Evolutionary conservation across 257 asterid genomes (phyloP).

Genomic region (Plantago major): DNA sequence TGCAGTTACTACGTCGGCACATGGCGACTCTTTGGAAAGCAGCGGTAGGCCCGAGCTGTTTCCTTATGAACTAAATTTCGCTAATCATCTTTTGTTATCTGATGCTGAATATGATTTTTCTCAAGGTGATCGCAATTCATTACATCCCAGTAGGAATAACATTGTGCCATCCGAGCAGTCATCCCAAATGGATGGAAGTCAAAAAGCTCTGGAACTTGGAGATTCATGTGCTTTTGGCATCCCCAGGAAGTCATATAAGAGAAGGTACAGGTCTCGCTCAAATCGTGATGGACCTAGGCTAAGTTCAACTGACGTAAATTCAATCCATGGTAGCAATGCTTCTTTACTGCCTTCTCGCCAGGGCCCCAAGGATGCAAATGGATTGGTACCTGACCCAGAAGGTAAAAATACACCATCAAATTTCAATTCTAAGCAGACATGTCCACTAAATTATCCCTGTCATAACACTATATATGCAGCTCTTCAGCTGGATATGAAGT

Average conservation of each 20-base stretch:
- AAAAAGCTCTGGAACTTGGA: constrained; percentile 45
- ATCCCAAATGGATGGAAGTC: constrained; percentile 38
- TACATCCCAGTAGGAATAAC: constrained; percentile 47
- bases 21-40: constrained; percentile 95
- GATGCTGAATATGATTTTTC: constrained; percentile 58
- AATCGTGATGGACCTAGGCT: constrained; percentile 67
- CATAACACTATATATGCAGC: constrained; percentile 29
- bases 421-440: constrained; percentile 34
- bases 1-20: constrained; percentile 75
- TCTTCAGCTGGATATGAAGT: constrained; percentile 38
- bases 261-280: constrained; percentile 69
- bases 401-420: constrained; percentile 33
- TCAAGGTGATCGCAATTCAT: constrained; percentile 54
- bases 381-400: constrained; percentile 43
- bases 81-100: constrained; percentile 75
- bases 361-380: constrained; percentile 39
- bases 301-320: constrained; percentile 51
- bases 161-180: constrained; percentile 45
- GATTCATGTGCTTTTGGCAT: constrained; percentile 58
- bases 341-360: constrained; percentile 52
- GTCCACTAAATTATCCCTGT: constrained; percentile 30
- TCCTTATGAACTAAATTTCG: constrained; percentile 67
- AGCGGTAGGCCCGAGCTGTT: constrained; percentile 71
- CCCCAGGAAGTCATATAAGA: constrained; percentile 75
- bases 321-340: constrained; percentile 42